phyloP scores from a whole-genome alignment of 2,329 filamentous ascomycete genomes.

The Neocatenulostroma microsporum region DNA sequence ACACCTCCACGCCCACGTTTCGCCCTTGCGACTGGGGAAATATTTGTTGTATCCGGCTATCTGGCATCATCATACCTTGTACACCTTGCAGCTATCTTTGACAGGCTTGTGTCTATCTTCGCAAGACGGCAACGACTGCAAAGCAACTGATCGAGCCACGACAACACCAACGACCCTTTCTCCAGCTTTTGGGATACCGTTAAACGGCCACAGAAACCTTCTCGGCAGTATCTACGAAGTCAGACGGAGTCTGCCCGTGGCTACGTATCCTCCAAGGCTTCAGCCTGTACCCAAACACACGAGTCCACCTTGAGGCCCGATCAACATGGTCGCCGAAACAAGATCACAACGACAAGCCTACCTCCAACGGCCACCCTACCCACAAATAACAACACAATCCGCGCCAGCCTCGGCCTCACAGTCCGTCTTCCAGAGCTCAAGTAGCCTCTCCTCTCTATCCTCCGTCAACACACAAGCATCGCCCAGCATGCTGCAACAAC shows the following conservation, averaged over 20 bases:
- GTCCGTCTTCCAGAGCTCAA: slow-evolving; percentile 35
- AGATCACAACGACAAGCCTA: slow-evolving; percentile 19
- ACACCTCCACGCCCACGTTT: too few relatives aligned
- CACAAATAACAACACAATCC: slow-evolving; percentile 23
- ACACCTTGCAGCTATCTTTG: slow-evolving; percentile 56
- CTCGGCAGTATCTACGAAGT: slow-evolving; percentile 5
- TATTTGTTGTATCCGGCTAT: slow-evolving; percentile 30
- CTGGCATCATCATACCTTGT: slow-evolving; percentile 43
- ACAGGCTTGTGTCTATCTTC: slow-evolving; percentile 54
- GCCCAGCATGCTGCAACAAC: slow-evolving; percentile 22
- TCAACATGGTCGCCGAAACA: slow-evolving; percentile 14
- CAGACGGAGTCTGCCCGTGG: not conserved
- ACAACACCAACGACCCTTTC: not conserved
- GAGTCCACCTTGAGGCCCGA: not conserved
- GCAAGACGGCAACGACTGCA: too few relatives aligned
- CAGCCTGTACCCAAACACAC: not conserved
- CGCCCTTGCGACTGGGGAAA: too few relatives aligned
- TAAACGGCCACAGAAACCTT: not conserved
- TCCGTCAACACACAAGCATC: slow-evolving; percentile 13
- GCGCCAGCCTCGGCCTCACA: slow-evolving; percentile 21
- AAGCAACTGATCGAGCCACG: too few relatives aligned
- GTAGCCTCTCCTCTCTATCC: slow-evolving; percentile 35
- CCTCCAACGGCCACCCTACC: slow-evolving; percentile 28
- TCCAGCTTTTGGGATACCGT: not conserved
- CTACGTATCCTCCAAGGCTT: not conserved